Percentiles rank a stretch among this genome's conserved stretches.
phyloP scores from a whole-genome alignment of 345 rosid species.

The Salix suchowensis region DNA sequence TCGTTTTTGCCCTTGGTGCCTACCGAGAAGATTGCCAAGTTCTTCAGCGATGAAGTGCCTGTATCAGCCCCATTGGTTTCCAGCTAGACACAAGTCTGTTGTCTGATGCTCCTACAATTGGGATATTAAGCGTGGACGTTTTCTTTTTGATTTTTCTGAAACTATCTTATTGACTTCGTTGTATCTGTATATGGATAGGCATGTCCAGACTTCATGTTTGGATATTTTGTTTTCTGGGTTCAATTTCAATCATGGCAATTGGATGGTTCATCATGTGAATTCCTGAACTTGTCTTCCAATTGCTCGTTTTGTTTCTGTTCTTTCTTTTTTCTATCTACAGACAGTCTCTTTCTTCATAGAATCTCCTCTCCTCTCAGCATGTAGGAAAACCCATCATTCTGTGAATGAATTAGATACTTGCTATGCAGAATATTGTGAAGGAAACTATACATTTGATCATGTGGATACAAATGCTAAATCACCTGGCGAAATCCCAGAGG shows the following conservation, averaged over 20 bases:
- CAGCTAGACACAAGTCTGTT: constrained; percentile 5
- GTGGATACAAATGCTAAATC: neutral
- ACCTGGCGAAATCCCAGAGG: neutral
- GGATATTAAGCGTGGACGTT: neutral
- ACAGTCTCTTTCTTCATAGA: neutral
- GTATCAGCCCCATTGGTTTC: constrained; percentile 35
- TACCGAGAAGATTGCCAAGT: constrained; percentile 69
- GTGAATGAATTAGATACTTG: neutral
- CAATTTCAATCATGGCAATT: neutral
- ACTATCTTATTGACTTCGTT: neutral
- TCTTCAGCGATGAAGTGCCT: constrained; percentile 40
- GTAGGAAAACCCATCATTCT: neutral
- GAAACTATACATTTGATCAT: neutral
- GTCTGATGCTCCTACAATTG: neutral
- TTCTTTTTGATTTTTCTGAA: too few relatives aligned
- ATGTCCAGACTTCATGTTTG: neutral
- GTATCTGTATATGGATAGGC: neutral
- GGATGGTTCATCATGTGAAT: neutral
- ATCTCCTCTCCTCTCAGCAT: neutral
- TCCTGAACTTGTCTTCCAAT: neutral
- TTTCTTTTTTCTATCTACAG: neutral
- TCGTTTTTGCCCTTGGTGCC: constrained; percentile 82
- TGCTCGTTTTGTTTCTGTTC: neutral
- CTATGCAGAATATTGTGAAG: neutral
- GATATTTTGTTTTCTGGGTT: too few relatives aligned